Conservation (phyloP, 2,329 filamentous ascomycete species). For the Podosphaera xanthii region DNA sequence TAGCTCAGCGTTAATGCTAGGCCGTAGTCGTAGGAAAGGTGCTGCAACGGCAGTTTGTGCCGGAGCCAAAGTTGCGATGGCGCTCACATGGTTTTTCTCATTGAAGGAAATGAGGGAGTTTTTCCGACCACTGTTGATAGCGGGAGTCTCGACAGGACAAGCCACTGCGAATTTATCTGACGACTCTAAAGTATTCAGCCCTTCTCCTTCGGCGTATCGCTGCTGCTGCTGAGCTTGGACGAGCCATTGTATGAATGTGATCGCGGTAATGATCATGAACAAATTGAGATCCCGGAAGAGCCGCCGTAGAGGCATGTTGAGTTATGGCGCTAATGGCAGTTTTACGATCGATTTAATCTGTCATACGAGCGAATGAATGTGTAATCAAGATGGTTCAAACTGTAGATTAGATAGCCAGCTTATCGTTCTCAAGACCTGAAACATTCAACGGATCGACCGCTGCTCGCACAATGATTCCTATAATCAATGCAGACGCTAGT, state of each 20-base stretch:
- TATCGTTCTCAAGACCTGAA: too few species aligned
- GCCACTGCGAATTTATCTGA: constrained; percentile 5
- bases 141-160: constrained; percentile 15
- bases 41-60: constrained; percentile 89
- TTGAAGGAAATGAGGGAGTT: constrained; percentile 9
- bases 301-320: constrained; percentile 36
- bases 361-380: constrained; percentile 3
- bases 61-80: constrained; percentile 95
- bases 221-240: constrained; percentile 40
- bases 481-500: too few species aligned
- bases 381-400: not conserved
- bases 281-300: constrained; percentile 26
- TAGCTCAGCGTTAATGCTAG: constrained; percentile 34
- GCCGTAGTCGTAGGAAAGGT: constrained; percentile 50
- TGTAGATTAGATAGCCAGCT: too few species aligned
- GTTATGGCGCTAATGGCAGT: constrained; percentile 17
- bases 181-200: not conserved
- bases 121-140: constrained; percentile 12
- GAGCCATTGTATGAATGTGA: constrained; percentile 34
- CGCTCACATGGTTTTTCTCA: constrained; percentile 55
- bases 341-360: constrained; percentile 7
- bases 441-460: too few species aligned
- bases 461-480: too few species aligned
- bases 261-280: constrained; percentile 29
- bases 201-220: constrained; percentile 11